Evolutionary conservation across 805 yeast genomes (phyloP).

Genomic region (Kodamaea fukazawae): DNA sequence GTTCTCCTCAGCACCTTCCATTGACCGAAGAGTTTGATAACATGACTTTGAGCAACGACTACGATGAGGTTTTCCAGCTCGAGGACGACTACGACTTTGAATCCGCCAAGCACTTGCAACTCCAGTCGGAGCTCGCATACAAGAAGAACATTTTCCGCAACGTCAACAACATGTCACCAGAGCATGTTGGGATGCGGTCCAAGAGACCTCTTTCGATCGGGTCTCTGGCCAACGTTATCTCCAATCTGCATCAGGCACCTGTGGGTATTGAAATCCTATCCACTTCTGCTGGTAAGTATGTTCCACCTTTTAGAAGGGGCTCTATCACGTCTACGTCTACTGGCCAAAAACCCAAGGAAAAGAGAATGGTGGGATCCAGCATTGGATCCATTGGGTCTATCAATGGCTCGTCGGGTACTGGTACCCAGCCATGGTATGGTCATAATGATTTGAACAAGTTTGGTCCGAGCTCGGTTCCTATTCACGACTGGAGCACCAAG

Average conservation of each 20-base stretch:
- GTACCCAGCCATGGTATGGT: slow-evolving; percentile 7
- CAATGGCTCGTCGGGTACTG: slow-evolving; percentile 7
- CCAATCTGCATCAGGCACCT: slow-evolving; percentile 2
- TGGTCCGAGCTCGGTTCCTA: slow-evolving; percentile 24
- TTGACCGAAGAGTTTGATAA: slow-evolving; percentile 37
- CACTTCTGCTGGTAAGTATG: slow-evolving; percentile 49
- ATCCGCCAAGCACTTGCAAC: neutral
- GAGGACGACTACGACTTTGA: slow-evolving; percentile 36
- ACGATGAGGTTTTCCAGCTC: slow-evolving; percentile 40
- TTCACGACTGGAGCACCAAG: slow-evolving; percentile 25
- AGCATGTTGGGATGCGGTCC: slow-evolving; percentile 1
- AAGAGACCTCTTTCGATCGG: slow-evolving; percentile 9
- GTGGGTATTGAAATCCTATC: slow-evolving; percentile 10
- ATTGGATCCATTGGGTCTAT: slow-evolving; percentile 6
- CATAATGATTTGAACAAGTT: slow-evolving; percentile 10
- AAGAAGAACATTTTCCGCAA: slow-evolving; percentile 17
- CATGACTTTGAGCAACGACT: slow-evolving; percentile 26
- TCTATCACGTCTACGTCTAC: slow-evolving; percentile 26
- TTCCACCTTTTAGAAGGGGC: slow-evolving; percentile 70
- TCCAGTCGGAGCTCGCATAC: slow-evolving; percentile 9
- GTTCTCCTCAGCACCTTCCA: slow-evolving; percentile 33
- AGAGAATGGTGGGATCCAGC: slow-evolving; percentile 1
- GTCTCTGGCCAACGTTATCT: neutral
- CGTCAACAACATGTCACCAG: slow-evolving; percentile 7
- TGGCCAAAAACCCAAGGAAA: slow-evolving; percentile 6